phyloP scores from a whole-genome alignment of 352 stramenopile species.

The Phytophthora sp. region DNA sequence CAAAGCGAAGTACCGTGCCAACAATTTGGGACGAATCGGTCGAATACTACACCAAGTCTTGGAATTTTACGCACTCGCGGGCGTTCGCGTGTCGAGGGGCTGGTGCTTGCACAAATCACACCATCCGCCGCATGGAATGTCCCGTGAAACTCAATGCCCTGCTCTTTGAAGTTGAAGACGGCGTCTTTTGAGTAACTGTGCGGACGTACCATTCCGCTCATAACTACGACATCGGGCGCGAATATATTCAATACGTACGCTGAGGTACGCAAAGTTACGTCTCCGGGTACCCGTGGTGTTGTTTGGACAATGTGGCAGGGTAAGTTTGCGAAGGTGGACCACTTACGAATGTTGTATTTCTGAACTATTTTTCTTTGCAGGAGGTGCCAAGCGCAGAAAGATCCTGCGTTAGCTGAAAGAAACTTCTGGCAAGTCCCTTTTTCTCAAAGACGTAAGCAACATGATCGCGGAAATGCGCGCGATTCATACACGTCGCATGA shows the following conservation, averaged over 20 bases:
- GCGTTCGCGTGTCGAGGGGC: neutral
- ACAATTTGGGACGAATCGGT: neutral
- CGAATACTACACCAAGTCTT: neutral
- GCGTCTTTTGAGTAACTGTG: too few species aligned
- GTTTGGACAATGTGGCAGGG: neutral
- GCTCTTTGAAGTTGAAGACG: neutral
- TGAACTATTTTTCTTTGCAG: neutral
- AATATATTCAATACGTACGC: neutral
- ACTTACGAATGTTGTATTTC: neutral
- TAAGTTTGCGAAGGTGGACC: neutral
- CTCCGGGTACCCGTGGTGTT: neutral
- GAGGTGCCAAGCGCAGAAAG: slow-evolving; percentile 3
- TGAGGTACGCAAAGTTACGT: neutral
- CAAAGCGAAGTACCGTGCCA: neutral
- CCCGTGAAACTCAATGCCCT: neutral
- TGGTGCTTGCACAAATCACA: neutral
- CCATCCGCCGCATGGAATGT: neutral
- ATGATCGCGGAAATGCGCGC: slow-evolving; percentile 10
- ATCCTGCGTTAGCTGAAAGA: slow-evolving; percentile 14
- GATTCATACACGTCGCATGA: slow-evolving; percentile 10
- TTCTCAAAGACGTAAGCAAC: slow-evolving; percentile 9
- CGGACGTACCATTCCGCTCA: too few species aligned
- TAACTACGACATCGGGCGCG: too few species aligned
- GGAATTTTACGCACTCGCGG: neutral
- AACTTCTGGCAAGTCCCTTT: slow-evolving; percentile 7